Base-by-base conservation (phyloP, 169 alveolate species). In the Eimeria tenella region DNA sequence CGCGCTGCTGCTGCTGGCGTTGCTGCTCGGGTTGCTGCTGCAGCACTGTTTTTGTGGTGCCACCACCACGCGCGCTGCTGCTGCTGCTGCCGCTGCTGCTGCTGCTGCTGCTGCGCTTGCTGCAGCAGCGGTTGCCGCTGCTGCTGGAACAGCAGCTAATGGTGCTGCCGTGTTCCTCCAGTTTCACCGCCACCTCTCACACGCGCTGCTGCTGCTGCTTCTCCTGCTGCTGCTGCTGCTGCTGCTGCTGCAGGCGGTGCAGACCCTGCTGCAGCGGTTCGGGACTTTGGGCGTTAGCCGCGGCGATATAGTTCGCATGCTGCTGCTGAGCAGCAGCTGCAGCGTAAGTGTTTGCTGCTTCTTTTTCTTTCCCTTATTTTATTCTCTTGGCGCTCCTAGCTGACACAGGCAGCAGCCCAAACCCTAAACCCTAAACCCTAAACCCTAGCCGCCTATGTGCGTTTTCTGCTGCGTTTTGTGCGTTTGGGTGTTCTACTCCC, bases 261-360 rank as follows among this genome's bases (percentile, higher is more conserved):
- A 68, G 77, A 13, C 31, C 42, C 77, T 68, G 77, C 77, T 68
- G 77, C 77, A 68, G 31, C 77, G 77, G 77, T 68, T 68, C 3
- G 77, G 42, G 31, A 68, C 77, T 10, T 68, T 68, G 77, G 77
- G 77, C 11, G 77, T 68, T n/a, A 68, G 77, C 77, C 11, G 31
- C 11, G 77, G 77, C 49, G 77, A 68, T n/a, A n/a, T 68, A 10
- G 77, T 68, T 15, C n/a, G 31, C 11, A 11, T 68, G 77, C 31
- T 68, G 31, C 77, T 68, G 49, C 49, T n/a, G 49, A 17, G 42
- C 42, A 31, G 42, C 42, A 31, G 42, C 42, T 31, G 42, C 42
- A 31, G 42, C 42, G 42, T 31, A 2, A 31, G 42, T 31, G 42
- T 31, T 31, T 31, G 42, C 42, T 31, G 42, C 42, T 31, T 0